phyloP scores from a whole-genome alignment of 73 alveolate genomes.

The Paramecium tetraurelia region DNA sequence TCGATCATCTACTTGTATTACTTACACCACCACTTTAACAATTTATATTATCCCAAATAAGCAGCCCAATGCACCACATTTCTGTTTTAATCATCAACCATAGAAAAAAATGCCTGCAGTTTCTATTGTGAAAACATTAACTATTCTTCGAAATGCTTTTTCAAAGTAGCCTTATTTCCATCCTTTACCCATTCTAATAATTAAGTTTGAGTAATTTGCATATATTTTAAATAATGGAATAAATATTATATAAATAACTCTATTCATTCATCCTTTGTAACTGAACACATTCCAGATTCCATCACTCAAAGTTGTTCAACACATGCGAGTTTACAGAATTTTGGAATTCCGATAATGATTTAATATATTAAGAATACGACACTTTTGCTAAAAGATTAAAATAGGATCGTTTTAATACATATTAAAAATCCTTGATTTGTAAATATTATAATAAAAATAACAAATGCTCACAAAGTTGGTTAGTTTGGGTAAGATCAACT shows the following conservation, averaged over 20 bases:
- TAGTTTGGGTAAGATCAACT: slow-evolving; percentile 6
- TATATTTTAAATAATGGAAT: not conserved
- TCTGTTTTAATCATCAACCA: slow-evolving; percentile 20
- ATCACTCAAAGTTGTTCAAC: not conserved
- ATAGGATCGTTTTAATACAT: not conserved
- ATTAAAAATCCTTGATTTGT: not conserved
- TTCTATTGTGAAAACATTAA: not conserved
- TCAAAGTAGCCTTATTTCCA: not conserved
- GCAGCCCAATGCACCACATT: slow-evolving; percentile 42
- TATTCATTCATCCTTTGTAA: not conserved
- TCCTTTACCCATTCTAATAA: slow-evolving; percentile 44
- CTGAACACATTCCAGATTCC: not conserved
- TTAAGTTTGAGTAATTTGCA: slow-evolving; percentile 26
- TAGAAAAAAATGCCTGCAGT: not conserved
- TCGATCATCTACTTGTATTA: not conserved
- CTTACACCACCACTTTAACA: slow-evolving; percentile 27
- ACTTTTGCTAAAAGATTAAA: not conserved
- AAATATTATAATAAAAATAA: not conserved
- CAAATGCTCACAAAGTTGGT: slow-evolving; percentile 8
- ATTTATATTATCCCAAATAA: slow-evolving; percentile 27
- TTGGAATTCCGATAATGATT: not conserved
- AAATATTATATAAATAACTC: not conserved
- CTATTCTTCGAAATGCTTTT: not conserved
- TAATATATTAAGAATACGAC: not conserved
- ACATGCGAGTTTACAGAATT: not conserved